phyloP scores from a whole-genome alignment of 441 rosid genomes.

The Jatropha multifida region DNA sequence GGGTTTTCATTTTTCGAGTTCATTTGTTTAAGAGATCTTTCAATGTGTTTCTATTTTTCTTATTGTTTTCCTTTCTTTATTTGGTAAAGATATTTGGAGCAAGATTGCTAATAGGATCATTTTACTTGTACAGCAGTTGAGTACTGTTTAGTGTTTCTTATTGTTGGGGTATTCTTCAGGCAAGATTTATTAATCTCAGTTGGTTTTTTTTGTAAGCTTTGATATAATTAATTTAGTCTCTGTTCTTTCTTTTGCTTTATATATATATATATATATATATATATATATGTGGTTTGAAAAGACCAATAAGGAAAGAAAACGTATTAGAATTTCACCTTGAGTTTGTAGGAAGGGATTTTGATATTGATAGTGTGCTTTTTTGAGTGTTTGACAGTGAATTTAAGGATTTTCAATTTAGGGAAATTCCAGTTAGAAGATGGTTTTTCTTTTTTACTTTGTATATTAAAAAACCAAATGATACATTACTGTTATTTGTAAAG shows the following conservation, averaged over 20 bases:
- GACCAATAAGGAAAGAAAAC: background rate
- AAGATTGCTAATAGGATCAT: background rate
- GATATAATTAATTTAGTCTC: background rate
- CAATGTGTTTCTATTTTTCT: too few relatives aligned
- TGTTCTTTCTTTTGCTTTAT: background rate
- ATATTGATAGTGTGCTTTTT: slow-evolving; percentile 3
- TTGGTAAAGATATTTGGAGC: background rate
- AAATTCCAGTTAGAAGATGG: background rate
- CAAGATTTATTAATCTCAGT: background rate
- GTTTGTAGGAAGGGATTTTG: slow-evolving; percentile 5
- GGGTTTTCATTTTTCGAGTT: slow-evolving; percentile 11
- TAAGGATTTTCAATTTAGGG: background rate
- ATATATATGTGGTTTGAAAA: background rate
- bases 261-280: background rate
- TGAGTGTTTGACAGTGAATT: background rate
- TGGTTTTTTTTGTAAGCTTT: background rate
- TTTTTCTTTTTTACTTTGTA: background rate
- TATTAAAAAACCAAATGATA: background rate
- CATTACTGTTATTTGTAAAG: slow-evolving; percentile 1
- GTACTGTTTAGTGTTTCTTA: background rate
- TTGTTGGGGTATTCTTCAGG: background rate
- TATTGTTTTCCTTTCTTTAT: background rate
- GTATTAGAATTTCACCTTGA: slow-evolving; percentile 1
- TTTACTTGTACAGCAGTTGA: background rate
- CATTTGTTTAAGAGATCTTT: background rate